Conservation (phyloP, 176 grass and related monocot genomes). For the Cymbopogon citratus region DNA sequence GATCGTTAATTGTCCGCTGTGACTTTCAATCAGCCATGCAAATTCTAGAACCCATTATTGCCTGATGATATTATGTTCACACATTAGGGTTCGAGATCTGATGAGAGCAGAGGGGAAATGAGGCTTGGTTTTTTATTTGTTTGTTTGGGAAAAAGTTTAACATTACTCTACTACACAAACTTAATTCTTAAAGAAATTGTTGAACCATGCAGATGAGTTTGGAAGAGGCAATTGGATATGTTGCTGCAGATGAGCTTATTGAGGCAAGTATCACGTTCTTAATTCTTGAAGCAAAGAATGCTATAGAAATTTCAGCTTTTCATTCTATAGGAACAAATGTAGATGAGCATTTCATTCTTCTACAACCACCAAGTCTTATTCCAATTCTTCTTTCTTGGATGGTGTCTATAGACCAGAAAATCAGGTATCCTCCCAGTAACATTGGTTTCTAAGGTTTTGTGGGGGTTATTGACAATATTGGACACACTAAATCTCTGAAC, state of each 20-base stretch:
- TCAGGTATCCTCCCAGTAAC: not conserved
- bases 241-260: slow-evolving; percentile 97
- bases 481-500: not conserved
- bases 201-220: slow-evolving; percentile 82
- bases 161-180: not conserved
- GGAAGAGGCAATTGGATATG: slow-evolving; percentile 99
- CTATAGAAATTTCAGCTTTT: not conserved
- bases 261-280: slow-evolving; percentile 60
- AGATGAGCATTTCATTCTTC: slow-evolving; percentile 26
- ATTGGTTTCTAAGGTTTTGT: not conserved
- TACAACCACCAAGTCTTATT: not conserved
- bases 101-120: not conserved
- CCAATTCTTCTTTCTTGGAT: not conserved
- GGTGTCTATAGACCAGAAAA: not conserved
- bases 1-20: not conserved
- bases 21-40: not conserved
- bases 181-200: slow-evolving; percentile 16
- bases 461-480: not conserved
- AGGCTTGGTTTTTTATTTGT: not conserved
- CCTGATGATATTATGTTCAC: not conserved
- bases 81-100: not conserved
- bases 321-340: not conserved
- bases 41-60: not conserved
- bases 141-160: slow-evolving; percentile 6
- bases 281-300: not conserved